These are phyloP conservation scores for Bothriochloa decipiens DNA, from an alignment of 176 grass and related monocot species.

Conservation along the genomic window DNA sequence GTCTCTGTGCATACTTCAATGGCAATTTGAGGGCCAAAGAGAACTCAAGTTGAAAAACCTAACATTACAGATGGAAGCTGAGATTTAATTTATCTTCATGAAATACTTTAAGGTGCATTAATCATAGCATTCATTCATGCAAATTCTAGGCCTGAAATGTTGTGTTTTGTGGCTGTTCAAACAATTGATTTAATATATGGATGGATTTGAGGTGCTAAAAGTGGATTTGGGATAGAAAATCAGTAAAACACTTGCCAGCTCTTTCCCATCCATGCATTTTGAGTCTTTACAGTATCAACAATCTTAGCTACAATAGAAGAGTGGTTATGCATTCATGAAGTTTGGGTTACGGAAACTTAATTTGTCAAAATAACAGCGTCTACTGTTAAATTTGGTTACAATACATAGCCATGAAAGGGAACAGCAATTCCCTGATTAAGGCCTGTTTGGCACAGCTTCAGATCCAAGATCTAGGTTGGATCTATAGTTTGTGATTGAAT, in stretches of 20 bases:
- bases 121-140: background rate
- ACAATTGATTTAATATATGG: background rate
- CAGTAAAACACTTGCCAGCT: background rate
- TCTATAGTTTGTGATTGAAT: background rate
- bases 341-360: background rate
- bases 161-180: background rate
- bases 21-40: background rate
- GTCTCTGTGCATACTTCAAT: background rate
- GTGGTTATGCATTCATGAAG: background rate
- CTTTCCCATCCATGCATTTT: conserved; percentile 12
- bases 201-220: conserved; percentile 21
- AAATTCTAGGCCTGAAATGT: conserved; percentile 17
- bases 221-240: background rate
- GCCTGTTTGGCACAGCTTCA: background rate
- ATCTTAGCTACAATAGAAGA: background rate
- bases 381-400: background rate
- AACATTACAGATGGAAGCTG: background rate
- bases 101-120: background rate
- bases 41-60: background rate
- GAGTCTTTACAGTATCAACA: background rate
- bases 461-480: background rate
- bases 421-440: background rate
- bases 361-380: conserved; percentile 28
- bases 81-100: background rate
- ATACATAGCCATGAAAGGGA: background rate